phyloP scores from a whole-genome alignment of 768 basidiomycete species.

The Amanita polypyramis region DNA sequence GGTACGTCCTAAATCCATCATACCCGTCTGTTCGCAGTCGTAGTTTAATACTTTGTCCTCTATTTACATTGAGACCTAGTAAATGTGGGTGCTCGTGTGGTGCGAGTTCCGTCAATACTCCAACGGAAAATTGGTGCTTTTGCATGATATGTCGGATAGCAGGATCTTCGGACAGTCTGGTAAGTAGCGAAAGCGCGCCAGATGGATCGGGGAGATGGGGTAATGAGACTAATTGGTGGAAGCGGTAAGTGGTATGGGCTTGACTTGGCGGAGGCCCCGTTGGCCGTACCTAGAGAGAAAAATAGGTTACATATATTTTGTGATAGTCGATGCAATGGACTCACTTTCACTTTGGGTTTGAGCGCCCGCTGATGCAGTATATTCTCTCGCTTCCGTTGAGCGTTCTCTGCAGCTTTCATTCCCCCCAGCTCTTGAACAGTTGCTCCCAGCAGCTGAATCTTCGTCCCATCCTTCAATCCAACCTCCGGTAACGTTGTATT shows the following conservation, averaged over 20 bases:
- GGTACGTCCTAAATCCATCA: constrained; percentile 62
- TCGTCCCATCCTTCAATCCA: constrained; percentile 56
- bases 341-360: constrained; percentile 49
- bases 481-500: constrained; percentile 23
- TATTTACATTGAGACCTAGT: constrained; percentile 57
- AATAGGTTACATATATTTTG: neutral
- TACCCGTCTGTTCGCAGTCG: constrained; percentile 61
- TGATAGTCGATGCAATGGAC: constrained; percentile 3
- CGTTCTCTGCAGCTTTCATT: constrained; percentile 45
- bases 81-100: constrained; percentile 66
- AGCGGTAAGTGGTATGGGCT: constrained; percentile 35
- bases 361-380: constrained; percentile 50
- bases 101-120: constrained; percentile 64
- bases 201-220: constrained; percentile 54
- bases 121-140: constrained; percentile 56
- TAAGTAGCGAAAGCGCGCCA: constrained; percentile 42
- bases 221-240: constrained; percentile 55
- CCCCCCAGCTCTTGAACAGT: constrained; percentile 47
- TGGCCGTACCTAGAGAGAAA: constrained; percentile 40
- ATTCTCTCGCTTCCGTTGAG: constrained; percentile 43
- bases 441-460: constrained; percentile 62
- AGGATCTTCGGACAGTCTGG: constrained; percentile 55
- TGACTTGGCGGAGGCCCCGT: constrained; percentile 27
- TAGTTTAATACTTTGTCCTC: constrained; percentile 54
- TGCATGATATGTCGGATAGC: constrained; percentile 66